Percentiles rank a stretch among this genome's conserved stretches.
phyloP scores from a whole-genome alignment of 1,139 yeast species.

The Nematodospora anomalae region DNA sequence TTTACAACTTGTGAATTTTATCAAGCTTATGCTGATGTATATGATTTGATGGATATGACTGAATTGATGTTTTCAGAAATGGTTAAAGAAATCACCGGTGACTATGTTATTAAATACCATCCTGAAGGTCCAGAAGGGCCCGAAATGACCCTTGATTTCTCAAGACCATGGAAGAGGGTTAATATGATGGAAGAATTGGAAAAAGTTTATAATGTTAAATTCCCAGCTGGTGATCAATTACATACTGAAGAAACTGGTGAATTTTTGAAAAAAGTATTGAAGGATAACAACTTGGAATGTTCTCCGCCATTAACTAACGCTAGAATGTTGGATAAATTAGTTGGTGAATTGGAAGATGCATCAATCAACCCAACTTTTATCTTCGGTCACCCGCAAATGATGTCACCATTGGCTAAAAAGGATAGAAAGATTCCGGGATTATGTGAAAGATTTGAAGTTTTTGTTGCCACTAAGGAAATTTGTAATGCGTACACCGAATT shows the following conservation, averaged over 20 bases:
- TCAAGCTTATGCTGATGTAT: slow-evolving; percentile 92
- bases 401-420: slow-evolving; percentile 98
- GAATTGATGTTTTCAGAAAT: slow-evolving; percentile 92
- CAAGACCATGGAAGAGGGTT: slow-evolving; percentile 98
- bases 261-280: slow-evolving; percentile 79
- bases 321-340: slow-evolving; percentile 96
- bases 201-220: slow-evolving; percentile 78
- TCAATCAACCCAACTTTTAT: slow-evolving; percentile 97
- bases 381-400: slow-evolving; percentile 99
- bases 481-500: slow-evolving; percentile 98
- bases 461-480: slow-evolving; percentile 97
- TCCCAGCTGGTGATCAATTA: slow-evolving; percentile 94
- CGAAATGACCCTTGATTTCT: slow-evolving; percentile 77
- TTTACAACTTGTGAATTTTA: slow-evolving; percentile 97
- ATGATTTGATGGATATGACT: slow-evolving; percentile 95
- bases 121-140: slow-evolving; percentile 83
- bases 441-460: slow-evolving; percentile 98
- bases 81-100: slow-evolving; percentile 95
- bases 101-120: slow-evolving; percentile 80
- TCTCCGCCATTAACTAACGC: slow-evolving; percentile 97
- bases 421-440: slow-evolving; percentile 90
- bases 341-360: slow-evolving; percentile 89
- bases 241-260: slow-evolving; percentile 93
- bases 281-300: slow-evolving; percentile 83
- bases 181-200: slow-evolving; percentile 97